Base-by-base conservation (phyloP, 2,329 filamentous ascomycete species). In the Myriosclerotinia curreyana region DNA sequence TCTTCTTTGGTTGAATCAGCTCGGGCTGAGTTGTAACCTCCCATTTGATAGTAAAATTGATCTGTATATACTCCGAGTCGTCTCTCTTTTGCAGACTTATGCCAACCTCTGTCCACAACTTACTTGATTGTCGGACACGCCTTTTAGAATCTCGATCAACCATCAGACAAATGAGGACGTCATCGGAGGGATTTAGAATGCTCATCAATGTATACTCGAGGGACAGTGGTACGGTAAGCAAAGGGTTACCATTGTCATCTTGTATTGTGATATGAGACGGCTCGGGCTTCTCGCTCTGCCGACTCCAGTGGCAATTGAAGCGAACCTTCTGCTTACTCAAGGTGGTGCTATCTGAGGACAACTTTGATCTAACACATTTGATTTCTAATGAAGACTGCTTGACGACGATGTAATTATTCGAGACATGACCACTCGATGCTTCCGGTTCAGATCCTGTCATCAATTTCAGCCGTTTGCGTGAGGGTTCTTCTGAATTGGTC, bases 41-140 rank as follows among this genome's bases (percentile, higher is more conserved):
- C 74, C 73, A 75, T 58, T 73, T 73, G 48, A 75, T 56, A 5
- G 65, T 71, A 56, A 72, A 71, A 15, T 55, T 49, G 5, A 75
- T 51, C 14, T 66, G 64, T 25, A 75, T 44, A 36, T 61, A 36
- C 60, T 75, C 70, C 12, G 53, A 25, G 4, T 65, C 67, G 28
- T 69, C 62, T 22, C 65, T 64, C 15, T 67, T 56, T 22, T 67
- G 48, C 20, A 75, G 44, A n/a, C 51, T 56, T 25, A 74, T 50
- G 20, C 58, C 68, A 34, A 71, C 66, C 28, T 71, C 69, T 6
- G 71, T 71, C 70, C 72, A 74, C 17, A 75, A 44, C 56, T 66
- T 69, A n/a, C 72, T 59, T 69, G 64, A 12, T 56, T 54, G 44
- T 58, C 71, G 38, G 66, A 49, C 67, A 67, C 17, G 71, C 49